Percentiles rank a stretch among this genome's conserved stretches.
Conservation (phyloP, 225 moss, liverwort and hornwort genomes). For the Pleurozium schreberi region DNA sequence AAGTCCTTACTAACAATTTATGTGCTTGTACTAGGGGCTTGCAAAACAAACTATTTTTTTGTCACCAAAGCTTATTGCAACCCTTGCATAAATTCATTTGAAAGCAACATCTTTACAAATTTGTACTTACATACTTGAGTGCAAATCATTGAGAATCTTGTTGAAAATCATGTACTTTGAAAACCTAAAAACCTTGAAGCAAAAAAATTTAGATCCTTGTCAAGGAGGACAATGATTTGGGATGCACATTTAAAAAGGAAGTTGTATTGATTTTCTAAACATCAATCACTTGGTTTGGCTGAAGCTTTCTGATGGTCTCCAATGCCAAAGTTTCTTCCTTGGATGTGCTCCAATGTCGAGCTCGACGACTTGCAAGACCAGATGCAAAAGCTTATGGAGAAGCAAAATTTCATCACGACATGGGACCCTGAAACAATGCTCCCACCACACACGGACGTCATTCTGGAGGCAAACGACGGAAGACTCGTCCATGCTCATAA, state of each 20-base stretch:
- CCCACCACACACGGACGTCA: conserved; percentile 34
- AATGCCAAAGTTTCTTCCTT: conserved; percentile 7
- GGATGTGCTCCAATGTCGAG: conserved; percentile 32
- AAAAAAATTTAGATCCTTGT: background rate
- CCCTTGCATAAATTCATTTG: background rate
- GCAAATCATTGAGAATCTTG: background rate
- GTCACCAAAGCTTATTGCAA: background rate
- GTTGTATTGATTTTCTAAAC: background rate
- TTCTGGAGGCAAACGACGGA: conserved; percentile 41
- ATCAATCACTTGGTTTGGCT: background rate
- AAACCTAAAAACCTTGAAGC: background rate
- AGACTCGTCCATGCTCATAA: conserved; percentile 36
- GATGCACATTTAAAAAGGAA: background rate
- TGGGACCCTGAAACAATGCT: conserved; percentile 52
- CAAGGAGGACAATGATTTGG: background rate
- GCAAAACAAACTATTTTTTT: background rate
- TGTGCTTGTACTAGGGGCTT: too few species aligned
- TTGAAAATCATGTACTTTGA: background rate
- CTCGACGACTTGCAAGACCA: conserved; percentile 28
- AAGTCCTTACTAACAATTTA: background rate
- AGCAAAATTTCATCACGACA: conserved; percentile 27
- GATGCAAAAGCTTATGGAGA: conserved; percentile 33
- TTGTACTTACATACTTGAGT: too few species aligned
- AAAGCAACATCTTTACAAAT: background rate
- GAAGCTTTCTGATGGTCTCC: background rate